These are phyloP conservation scores for Lepiota brunneoincarnata DNA, from an alignment of 768 basidiomycete species.

Conservation along the genomic window DNA sequence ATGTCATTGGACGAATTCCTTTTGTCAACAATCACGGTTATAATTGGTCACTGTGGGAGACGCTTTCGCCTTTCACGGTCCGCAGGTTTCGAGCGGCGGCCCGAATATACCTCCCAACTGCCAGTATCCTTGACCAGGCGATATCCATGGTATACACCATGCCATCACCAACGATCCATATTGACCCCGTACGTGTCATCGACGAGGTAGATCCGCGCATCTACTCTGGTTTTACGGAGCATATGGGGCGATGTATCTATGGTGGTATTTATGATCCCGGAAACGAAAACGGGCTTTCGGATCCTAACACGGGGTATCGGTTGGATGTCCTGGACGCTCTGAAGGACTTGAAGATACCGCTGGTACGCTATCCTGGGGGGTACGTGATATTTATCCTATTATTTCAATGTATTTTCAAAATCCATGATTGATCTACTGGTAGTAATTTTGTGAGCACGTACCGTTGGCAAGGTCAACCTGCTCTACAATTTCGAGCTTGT, in stretches of 20 bases:
- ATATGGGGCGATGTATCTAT: slow-evolving; percentile 57
- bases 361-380: slow-evolving; percentile 56
- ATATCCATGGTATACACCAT: neutral
- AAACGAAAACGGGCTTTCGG: slow-evolving; percentile 32
- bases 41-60: neutral
- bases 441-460: slow-evolving; percentile 56
- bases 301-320: slow-evolving; percentile 43
- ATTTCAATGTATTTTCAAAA: neutral
- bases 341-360: slow-evolving; percentile 43
- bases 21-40: no score
- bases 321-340: slow-evolving; percentile 46
- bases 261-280: slow-evolving; percentile 43
- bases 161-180: slow-evolving; percentile 29
- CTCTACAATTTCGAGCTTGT: neutral
- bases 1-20: no score
- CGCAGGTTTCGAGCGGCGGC: neutral
- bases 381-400: slow-evolving; percentile 15
- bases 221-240: slow-evolving; percentile 63
- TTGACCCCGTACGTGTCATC: slow-evolving; percentile 39
- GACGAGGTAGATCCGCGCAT: slow-evolving; percentile 46
- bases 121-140: neutral
- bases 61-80: neutral
- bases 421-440: neutral
- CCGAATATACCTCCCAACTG: neutral
- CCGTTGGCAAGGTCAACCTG: slow-evolving; percentile 43